Base-by-base conservation (phyloP, 2,329 filamentous ascomycete genomes). In the Didymella lethalis region DNA sequence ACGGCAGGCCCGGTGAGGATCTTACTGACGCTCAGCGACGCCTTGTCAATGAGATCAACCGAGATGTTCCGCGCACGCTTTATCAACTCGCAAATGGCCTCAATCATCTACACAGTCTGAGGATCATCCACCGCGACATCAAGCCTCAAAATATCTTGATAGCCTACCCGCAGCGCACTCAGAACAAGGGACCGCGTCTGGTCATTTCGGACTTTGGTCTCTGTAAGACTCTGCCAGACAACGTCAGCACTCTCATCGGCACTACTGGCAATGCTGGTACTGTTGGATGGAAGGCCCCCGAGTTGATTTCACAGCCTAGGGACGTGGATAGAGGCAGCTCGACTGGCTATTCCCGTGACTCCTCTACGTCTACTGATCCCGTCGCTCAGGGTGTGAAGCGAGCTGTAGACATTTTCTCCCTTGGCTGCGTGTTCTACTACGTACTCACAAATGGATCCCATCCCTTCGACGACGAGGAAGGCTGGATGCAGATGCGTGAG, bases 121-220 rank as follows among this genome's bases (percentile, higher is more conserved):
- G 95, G 61, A 97, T 99, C 71, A 96, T 99, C 3, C 95, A 99
- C 75, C 91, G 95, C 52, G 95, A 99, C 73, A 86, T 99, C 70
- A 99, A 99, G 76, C 95, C 95, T 0, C 95, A 99, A 71, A 99
- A 99, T 68, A 98, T 99, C 49, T 83, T 99, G 1, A 93, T 98
- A 59, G 86, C 87, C 25, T 84, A 85, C 62, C 86, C 87, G 0
- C 85, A 86, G 57, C 88, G 89, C 80, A 88, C 85, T 65, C 88
- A 89, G 67, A 84, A 88, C 59, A 86, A 86, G 41, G 86, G 84
- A 34, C 89, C 93, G 25, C 89, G 94, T n/a, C 84, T 99, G 36
- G 86, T 99, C 4, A 97, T 99, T 34, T 98, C 95, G 0, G 95
- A 99, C 76, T 99, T 99, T 78, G 95, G 95, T 6, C 86, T 99